Evolutionary conservation across 1,284 basidiomycete species (phyloP).

Genomic region (Earliella scabrosa): DNA sequence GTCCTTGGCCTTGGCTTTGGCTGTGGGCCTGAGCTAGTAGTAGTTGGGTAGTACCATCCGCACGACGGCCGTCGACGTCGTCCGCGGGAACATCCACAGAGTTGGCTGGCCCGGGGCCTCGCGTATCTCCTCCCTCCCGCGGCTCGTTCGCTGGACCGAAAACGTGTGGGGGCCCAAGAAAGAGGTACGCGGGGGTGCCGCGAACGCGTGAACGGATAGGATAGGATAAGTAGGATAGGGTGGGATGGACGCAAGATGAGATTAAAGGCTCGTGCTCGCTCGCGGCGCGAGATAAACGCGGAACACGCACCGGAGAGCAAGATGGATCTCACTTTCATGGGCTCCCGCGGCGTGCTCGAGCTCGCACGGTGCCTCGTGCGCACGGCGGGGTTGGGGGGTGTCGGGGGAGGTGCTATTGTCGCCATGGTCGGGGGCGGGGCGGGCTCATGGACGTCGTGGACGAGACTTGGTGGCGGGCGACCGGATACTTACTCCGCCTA

Average conservation of each 20-base stretch:
- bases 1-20: conserved; percentile 4
- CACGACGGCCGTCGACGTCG: neutral
- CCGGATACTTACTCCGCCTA: neutral
- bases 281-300: conserved; percentile 12
- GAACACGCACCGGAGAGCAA: conserved; percentile 26
- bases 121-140: too few relatives aligned
- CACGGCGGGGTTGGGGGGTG: neutral
- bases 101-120: too few relatives aligned
- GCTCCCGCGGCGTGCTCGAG: conserved; percentile 13
- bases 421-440: conserved; percentile 8
- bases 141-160: too few relatives aligned
- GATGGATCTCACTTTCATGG: conserved; percentile 21
- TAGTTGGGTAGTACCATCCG: neutral
- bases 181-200: too few relatives aligned
- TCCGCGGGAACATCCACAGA: too few relatives aligned
- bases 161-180: too few relatives aligned
- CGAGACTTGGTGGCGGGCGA: neutral
- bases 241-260: too few relatives aligned
- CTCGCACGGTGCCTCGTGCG: conserved; percentile 11
- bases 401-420: conserved; percentile 1
- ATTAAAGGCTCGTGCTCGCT: conserved; percentile 4
- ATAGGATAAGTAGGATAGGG: too few relatives aligned
- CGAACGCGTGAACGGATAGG: neutral
- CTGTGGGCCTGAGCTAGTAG: neutral
- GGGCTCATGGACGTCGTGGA: conserved; percentile 16